phyloP scores from a whole-genome alignment of 306 rosid species.

The Dalbergia cochinchinensis region DNA sequence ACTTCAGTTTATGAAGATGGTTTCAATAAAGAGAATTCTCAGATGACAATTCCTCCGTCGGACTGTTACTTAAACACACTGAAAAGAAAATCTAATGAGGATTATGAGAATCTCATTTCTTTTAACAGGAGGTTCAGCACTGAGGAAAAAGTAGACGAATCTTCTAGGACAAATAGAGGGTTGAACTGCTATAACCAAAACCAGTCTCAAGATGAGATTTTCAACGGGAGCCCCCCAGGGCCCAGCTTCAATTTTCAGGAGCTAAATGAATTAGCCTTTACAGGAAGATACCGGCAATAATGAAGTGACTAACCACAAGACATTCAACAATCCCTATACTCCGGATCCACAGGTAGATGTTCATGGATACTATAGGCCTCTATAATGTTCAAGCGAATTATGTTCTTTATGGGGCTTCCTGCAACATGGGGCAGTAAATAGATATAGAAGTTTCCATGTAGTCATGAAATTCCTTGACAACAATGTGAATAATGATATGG shows the following conservation, averaged over 20 bases:
- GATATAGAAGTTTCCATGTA: slow-evolving; percentile 34
- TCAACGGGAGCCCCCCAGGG: slow-evolving; percentile 41
- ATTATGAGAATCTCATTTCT: slow-evolving; percentile 50
- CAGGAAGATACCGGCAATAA: slow-evolving; percentile 42
- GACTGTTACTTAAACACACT: slow-evolving; percentile 49
- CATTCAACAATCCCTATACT: slow-evolving; percentile 24
- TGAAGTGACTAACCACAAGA: slow-evolving; percentile 30
- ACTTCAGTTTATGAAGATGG: slow-evolving; percentile 42
- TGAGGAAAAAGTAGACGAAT: slow-evolving; percentile 39
- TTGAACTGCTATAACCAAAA: slow-evolving; percentile 46
- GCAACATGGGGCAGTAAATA: slow-evolving; percentile 21
- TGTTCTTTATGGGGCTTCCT: slow-evolving; percentile 24
- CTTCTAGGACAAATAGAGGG: slow-evolving; percentile 35
- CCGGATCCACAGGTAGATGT: slow-evolving; percentile 36
- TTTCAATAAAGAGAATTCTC: slow-evolving; percentile 50
- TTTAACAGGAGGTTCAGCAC: slow-evolving; percentile 41
- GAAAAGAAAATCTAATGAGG: slow-evolving; percentile 51
- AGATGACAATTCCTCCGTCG: slow-evolving; percentile 46
- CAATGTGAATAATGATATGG: slow-evolving; percentile 34
- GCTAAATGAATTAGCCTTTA: slow-evolving; percentile 49
- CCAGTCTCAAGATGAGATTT: slow-evolving; percentile 48
- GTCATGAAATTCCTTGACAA: slow-evolving; percentile 43
- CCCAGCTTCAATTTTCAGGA: slow-evolving; percentile 53
- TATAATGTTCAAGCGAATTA: background rate
- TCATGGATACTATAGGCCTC: slow-evolving; percentile 38